Percentiles rank a stretch among this genome's conserved stretches.
phyloP scores from a whole-genome alignment of 2,329 filamentous ascomycete species.

The Fusarium pilosicola region DNA sequence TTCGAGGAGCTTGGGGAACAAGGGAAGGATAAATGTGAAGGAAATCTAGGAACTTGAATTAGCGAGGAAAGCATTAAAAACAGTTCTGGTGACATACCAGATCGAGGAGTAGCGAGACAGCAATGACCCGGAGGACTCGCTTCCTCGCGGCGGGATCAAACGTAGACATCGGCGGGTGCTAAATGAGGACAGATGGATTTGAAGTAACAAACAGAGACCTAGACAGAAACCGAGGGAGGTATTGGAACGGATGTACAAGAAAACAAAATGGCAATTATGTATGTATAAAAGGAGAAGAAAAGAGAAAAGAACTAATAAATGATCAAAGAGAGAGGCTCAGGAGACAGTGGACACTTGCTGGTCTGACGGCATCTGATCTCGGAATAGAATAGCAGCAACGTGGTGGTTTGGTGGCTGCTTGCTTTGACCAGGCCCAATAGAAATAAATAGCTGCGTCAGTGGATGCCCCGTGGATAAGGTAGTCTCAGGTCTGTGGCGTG shows the following conservation, averaged over 20 bases:
- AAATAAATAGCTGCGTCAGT: slow-evolving; percentile 7
- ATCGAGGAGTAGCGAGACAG: slow-evolving; percentile 89
- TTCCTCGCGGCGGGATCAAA: slow-evolving; percentile 72
- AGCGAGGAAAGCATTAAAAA: neutral
- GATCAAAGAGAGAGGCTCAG: slow-evolving; percentile 24
- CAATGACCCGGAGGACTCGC: slow-evolving; percentile 85
- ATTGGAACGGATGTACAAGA: neutral
- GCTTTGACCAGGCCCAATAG: slow-evolving; percentile 20
- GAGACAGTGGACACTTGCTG: slow-evolving; percentile 37
- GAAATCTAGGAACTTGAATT: slow-evolving; percentile 74
- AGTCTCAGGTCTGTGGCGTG: slow-evolving; percentile 24
- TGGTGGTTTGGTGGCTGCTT: slow-evolving; percentile 33
- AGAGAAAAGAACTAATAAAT: neutral
- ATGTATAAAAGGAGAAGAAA: neutral
- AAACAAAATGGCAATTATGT: neutral
- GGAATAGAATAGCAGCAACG: slow-evolving; percentile 19
- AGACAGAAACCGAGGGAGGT: neutral
- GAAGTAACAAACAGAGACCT: neutral
- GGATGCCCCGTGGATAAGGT: neutral
- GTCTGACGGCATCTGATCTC: slow-evolving; percentile 31
- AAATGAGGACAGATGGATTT: slow-evolving; percentile 1
- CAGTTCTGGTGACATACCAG: slow-evolving; percentile 66
- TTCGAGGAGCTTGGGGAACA: slow-evolving; percentile 93
- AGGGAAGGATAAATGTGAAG: slow-evolving; percentile 96
- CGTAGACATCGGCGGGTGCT: slow-evolving; percentile 50